Percentiles rank a stretch among this genome's conserved stretches.
Conservation (phyloP, 768 basidiomycete species). For the Amanita exitialis region DNA sequence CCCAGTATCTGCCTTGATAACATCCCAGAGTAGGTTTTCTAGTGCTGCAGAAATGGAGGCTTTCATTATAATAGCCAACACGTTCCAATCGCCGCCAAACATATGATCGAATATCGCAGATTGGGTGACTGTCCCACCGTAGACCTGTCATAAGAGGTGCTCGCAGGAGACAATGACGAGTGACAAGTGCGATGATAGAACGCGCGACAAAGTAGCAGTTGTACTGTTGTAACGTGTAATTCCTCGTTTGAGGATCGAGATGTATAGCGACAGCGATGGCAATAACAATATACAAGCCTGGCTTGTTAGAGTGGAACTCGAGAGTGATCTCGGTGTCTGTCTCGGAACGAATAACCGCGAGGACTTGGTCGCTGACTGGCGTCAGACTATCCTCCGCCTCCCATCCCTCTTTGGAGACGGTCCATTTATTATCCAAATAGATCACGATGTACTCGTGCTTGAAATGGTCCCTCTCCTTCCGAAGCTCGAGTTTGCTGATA, state of each 20-base stretch:
- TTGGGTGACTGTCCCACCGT: neutral
- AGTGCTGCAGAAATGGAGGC: neutral
- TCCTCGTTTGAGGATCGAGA: neutral
- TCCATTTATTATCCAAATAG: too few species aligned
- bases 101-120: neutral
- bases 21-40: neutral
- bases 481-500: neutral
- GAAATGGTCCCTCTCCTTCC: too few species aligned
- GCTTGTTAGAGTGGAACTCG: neutral
- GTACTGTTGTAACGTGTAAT: constrained; percentile 1
- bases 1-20: neutral
- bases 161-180: neutral
- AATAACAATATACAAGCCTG: neutral
- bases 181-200: neutral
- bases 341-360: neutral
- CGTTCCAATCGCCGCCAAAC: neutral
- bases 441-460: too few species aligned
- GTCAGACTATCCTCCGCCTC: neutral
- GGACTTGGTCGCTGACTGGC: neutral
- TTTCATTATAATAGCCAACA: neutral
- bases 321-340: neutral
- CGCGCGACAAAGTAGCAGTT: constrained; percentile 3
- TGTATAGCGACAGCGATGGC: neutral
- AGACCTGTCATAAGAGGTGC: neutral
- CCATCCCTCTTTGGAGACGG: neutral